These are phyloP conservation scores for Trichophyton schoenleinii DNA, from an alignment of 2,329 filamentous ascomycete genomes.

Conservation along the genomic window DNA sequence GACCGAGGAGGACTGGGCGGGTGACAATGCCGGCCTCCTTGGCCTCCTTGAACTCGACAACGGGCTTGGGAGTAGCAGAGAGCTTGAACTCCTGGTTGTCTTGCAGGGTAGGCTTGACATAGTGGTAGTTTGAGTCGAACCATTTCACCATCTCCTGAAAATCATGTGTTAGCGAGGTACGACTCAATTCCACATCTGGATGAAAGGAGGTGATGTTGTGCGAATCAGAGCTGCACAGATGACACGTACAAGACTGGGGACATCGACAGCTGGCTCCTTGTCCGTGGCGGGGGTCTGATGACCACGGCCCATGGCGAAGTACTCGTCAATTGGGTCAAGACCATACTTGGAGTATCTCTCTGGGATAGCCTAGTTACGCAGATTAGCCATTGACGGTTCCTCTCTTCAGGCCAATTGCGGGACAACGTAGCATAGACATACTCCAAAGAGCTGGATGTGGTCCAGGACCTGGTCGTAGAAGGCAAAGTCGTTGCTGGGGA, in stretches of 20 bases:
- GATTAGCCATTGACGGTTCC: too few relatives aligned
- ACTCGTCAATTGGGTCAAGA: conserved; percentile 82
- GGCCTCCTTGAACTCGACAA: conserved; percentile 87
- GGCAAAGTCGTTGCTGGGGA: conserved; percentile 98
- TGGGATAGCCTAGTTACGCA: conserved; percentile 56
- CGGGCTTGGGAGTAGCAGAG: conserved; percentile 74
- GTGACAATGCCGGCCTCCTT: conserved; percentile 92
- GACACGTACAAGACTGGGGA: conserved; percentile 57
- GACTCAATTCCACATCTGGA: background rate
- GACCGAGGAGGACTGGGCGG: conserved; percentile 86
- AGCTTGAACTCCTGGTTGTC: conserved; percentile 96
- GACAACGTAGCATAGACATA: conserved; percentile 37
- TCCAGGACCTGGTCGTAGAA: conserved; percentile 96
- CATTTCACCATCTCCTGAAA: conserved; percentile 95
- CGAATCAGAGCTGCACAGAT: background rate
- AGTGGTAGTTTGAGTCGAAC: conserved; percentile 99
- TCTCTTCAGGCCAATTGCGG: too few relatives aligned
- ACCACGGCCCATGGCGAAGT: conserved; percentile 99
- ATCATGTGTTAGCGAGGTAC: conserved; percentile 18
- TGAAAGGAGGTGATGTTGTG: background rate
- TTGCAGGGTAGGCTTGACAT: conserved; percentile 97
- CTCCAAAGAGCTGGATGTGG: conserved; percentile 96
- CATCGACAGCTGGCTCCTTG: conserved; percentile 53
- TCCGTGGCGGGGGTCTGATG: conserved; percentile 68
- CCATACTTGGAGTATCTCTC: conserved; percentile 87